A percentile compares a stretch with the other conserved stretches of the same genome.
phyloP scores from a whole-genome alignment of 345 rosid genomes.

The Eucalyptus polyanthemos region DNA sequence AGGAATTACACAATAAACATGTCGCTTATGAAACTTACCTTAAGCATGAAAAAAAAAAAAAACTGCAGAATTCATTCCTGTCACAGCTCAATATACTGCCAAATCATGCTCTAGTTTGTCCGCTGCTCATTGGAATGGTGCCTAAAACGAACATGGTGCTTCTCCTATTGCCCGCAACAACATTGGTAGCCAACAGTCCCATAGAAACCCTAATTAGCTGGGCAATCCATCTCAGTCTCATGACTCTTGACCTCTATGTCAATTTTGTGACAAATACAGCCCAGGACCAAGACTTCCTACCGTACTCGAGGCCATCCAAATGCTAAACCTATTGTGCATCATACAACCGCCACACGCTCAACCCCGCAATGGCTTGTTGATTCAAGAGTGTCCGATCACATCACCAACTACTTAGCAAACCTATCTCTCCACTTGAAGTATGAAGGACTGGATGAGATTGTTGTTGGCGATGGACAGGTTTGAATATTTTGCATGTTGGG shows the following conservation, averaged over 20 bases:
- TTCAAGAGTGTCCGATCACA: neutral
- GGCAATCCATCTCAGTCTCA: neutral
- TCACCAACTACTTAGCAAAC: neutral
- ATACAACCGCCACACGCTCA: neutral
- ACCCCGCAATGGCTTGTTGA: neutral
- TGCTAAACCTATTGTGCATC: neutral
- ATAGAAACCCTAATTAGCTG: fast-evolving
- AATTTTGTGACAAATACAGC: neutral
- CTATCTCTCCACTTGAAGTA: neutral
- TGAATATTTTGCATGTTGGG: neutral
- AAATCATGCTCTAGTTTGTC: neutral
- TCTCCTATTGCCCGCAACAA: neutral
- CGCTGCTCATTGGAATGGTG: neutral
- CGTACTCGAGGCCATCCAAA: neutral
- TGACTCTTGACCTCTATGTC: neutral
- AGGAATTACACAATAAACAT: neutral
- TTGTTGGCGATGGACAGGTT: neutral
- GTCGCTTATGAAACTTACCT: neutral
- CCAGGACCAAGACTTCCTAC: neutral
- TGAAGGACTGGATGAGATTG: neutral
- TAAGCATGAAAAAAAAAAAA: neutral
- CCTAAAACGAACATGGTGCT: neutral
- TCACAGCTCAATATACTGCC: neutral
- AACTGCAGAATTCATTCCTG: too few relatives aligned
- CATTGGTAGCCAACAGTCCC: fast-evolving